These are phyloP conservation scores for Cercospora canescens DNA, from an alignment of 2,329 filamentous ascomycete genomes.

Conservation along the genomic window DNA sequence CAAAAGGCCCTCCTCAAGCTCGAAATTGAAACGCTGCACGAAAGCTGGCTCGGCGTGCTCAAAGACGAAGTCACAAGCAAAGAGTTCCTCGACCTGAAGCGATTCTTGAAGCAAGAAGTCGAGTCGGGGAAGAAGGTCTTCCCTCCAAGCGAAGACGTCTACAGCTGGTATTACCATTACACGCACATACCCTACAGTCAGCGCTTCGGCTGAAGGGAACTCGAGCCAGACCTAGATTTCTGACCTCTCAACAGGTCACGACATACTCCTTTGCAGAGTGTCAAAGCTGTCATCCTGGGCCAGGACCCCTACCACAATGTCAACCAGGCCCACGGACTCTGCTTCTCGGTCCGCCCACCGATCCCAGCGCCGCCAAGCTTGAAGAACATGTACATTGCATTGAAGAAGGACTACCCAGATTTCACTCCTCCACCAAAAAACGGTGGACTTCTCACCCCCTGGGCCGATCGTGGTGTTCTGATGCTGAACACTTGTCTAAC, in stretches of 20 bases:
- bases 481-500: constrained; percentile 95
- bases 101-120: constrained; percentile 78
- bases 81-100: constrained; percentile 85
- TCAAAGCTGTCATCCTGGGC: constrained; percentile 90
- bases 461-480: constrained; percentile 90
- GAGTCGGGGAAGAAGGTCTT: constrained; percentile 76
- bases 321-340: constrained; percentile 94
- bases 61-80: constrained; percentile 80
- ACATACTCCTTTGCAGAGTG: constrained; percentile 81
- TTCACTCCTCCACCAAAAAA: constrained; percentile 76
- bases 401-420: constrained; percentile 81
- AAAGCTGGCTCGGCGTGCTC: constrained; percentile 85
- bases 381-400: constrained; percentile 86
- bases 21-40: constrained; percentile 88
- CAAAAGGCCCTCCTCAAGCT: constrained; percentile 79
- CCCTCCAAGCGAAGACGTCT: constrained; percentile 84
- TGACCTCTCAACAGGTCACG: constrained; percentile 67
- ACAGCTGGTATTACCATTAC: constrained; percentile 71
- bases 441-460: constrained; percentile 82
- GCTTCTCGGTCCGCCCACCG: constrained; percentile 90
- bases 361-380: constrained; percentile 87
- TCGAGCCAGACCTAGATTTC: not conserved
- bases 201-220: not conserved
- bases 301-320: constrained; percentile 97
- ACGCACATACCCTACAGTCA: constrained; percentile 1